Evolutionary conservation across 2,329 filamentous ascomycete species (phyloP).

Genomic region (Verticillium dahliae): DNA sequence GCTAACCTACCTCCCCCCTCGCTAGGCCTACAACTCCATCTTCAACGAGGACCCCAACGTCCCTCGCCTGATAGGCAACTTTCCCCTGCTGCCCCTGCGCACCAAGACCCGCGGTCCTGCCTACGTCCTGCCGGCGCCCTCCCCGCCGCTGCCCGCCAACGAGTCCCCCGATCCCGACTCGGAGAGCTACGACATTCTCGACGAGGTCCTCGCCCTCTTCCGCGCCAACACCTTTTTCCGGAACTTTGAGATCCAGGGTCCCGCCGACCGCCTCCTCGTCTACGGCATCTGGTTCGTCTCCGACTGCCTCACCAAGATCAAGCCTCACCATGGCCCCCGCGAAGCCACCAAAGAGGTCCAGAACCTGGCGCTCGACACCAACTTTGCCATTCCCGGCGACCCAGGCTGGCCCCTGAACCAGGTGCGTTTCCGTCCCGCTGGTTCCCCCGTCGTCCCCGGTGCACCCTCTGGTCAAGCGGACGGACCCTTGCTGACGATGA

Average conservation of each 20-base stretch:
- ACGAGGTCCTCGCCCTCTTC: slow-evolving; percentile 89
- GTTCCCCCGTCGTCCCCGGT: not conserved
- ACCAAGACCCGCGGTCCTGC: slow-evolving; percentile 94
- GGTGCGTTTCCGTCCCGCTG: slow-evolving; percentile 29
- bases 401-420: slow-evolving; percentile 91
- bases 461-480: not conserved
- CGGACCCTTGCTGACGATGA: slow-evolving; percentile 4
- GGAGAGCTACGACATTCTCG: slow-evolving; percentile 92
- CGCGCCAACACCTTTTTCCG: slow-evolving; percentile 98
- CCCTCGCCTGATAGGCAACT: slow-evolving; percentile 69
- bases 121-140: slow-evolving; percentile 66
- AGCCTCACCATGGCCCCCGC: slow-evolving; percentile 58
- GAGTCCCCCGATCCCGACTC: slow-evolving; percentile 73
- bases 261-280: slow-evolving; percentile 87
- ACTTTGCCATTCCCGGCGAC: slow-evolving; percentile 93
- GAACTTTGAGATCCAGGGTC: slow-evolving; percentile 98
- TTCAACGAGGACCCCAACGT: slow-evolving; percentile 76
- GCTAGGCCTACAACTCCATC: slow-evolving; percentile 93
- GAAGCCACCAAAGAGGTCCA: slow-evolving; percentile 68
- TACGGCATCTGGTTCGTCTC: slow-evolving; percentile 95
- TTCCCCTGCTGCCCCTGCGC: slow-evolving; percentile 88
- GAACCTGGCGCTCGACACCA: slow-evolving; percentile 83
- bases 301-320: slow-evolving; percentile 85
- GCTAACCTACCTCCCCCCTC: not conserved
- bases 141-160: slow-evolving; percentile 47